phyloP scores from a whole-genome alignment of 257 asterid genomes.

The Henckelia pumila region DNA sequence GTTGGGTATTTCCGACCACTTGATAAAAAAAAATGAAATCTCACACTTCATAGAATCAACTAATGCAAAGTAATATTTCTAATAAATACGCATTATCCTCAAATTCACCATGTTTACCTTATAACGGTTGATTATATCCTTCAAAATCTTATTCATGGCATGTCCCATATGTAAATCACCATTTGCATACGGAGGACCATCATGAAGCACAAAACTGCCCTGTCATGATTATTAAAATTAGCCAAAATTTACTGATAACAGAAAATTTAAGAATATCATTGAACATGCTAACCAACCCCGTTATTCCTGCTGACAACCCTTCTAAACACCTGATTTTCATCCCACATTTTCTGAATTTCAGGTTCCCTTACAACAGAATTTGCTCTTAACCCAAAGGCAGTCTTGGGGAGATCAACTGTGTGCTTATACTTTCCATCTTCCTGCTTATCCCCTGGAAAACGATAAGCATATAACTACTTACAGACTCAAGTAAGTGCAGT shows the following conservation, averaged over 20 bases:
- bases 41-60: neutral
- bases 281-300: constrained; percentile 57
- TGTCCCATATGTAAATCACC: constrained; percentile 99
- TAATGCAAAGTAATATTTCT: neutral
- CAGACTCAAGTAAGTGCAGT: constrained; percentile 14
- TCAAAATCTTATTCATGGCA: constrained; percentile 93
- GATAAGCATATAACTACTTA: constrained; percentile 21
- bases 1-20: neutral
- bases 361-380: constrained; percentile 91
- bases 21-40: neutral
- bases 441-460: constrained; percentile 58
- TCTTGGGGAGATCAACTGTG: constrained; percentile 86
- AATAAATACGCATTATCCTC: too few species aligned
- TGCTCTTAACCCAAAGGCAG: constrained; percentile 88
- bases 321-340: constrained; percentile 77
- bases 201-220: constrained; percentile 95
- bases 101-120: constrained; percentile 45
- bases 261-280: constrained; percentile 18
- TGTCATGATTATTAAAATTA: constrained; percentile 44
- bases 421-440: constrained; percentile 91
- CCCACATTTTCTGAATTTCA: constrained; percentile 92
- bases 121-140: constrained; percentile 93
- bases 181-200: constrained; percentile 99
- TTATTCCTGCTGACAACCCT: constrained; percentile 63
- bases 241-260: constrained; percentile 22